Conservation (phyloP, 2,329 filamentous ascomycete genomes). For the Colletotrichum neosansevieriae region DNA sequence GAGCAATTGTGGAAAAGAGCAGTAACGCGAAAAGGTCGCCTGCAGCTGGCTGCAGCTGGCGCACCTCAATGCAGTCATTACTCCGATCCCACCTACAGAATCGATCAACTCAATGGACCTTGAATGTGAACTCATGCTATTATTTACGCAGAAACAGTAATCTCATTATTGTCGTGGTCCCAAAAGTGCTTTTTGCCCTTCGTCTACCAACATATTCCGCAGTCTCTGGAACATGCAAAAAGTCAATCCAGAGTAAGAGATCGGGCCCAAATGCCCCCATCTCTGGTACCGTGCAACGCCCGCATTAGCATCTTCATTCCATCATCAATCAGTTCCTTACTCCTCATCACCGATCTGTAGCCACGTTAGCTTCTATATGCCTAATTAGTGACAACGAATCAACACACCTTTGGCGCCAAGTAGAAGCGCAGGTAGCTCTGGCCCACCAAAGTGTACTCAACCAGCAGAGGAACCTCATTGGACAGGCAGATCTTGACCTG, state of each 20-base stretch:
- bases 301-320: slow-evolving; percentile 31
- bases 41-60: slow-evolving; percentile 32
- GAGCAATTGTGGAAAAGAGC: slow-evolving; percentile 7
- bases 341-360: slow-evolving; percentile 55
- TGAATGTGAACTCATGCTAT: neutral
- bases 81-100: neutral
- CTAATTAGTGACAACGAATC: neutral
- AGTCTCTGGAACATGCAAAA: slow-evolving; percentile 38
- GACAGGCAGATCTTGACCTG: slow-evolving; percentile 94
- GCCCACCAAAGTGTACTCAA: slow-evolving; percentile 86
- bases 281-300: slow-evolving; percentile 39
- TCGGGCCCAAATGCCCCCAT: slow-evolving; percentile 31
- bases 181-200: slow-evolving; percentile 34
- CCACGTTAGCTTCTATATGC: slow-evolving; percentile 14
- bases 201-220: slow-evolving; percentile 29
- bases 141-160: slow-evolving; percentile 31
- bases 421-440: slow-evolving; percentile 97
- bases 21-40: neutral
- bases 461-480: slow-evolving; percentile 93
- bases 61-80: neutral
- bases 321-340: slow-evolving; percentile 43
- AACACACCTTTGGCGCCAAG: slow-evolving; percentile 90
- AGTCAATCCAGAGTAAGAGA: slow-evolving; percentile 38
- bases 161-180: slow-evolving; percentile 39
- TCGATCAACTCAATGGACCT: neutral